These are phyloP conservation scores for Patellifolia procumbens DNA, from an alignment of 179 eudicot species.

Conservation along the genomic window DNA sequence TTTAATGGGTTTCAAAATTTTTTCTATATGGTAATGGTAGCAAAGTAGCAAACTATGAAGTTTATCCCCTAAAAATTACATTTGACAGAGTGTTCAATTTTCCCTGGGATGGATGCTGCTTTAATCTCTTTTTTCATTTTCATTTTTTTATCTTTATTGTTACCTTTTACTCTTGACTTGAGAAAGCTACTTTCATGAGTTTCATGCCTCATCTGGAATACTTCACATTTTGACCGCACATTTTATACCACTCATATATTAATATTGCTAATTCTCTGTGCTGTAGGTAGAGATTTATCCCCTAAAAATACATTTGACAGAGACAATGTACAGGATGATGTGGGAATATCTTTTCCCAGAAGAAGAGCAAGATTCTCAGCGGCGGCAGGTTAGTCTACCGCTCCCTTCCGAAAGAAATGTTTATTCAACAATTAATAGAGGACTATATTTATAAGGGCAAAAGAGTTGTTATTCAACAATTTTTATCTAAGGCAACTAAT, in stretches of 20 bases:
- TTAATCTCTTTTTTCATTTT: too few relatives aligned
- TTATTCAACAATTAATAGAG: background rate
- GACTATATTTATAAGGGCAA: background rate
- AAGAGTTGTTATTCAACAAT: background rate
- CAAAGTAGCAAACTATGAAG: constrained; percentile 40
- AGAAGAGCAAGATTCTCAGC: constrained; percentile 97
- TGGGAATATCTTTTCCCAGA: constrained; percentile 99
- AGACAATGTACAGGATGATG: constrained; percentile 85
- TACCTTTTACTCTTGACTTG: background rate
- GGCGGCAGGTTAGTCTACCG: constrained; percentile 72
- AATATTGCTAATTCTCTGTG: constrained; percentile 21
- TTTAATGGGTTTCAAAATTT: background rate
- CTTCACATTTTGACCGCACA: background rate
- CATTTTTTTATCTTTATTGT: background rate
- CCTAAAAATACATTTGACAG: constrained; percentile 92
- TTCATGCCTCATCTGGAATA: background rate
- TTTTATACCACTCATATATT: background rate
- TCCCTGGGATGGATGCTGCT: background rate
- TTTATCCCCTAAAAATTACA: constrained; percentile 95
- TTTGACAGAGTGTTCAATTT: constrained; percentile 60
- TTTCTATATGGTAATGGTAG: background rate
- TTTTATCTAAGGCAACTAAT: background rate
- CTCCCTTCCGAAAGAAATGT: background rate
- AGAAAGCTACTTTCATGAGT: background rate
- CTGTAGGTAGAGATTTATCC: constrained; percentile 95